Conservation (phyloP, 2,329 filamentous ascomycete species). For the Fusarium kyushuense region DNA sequence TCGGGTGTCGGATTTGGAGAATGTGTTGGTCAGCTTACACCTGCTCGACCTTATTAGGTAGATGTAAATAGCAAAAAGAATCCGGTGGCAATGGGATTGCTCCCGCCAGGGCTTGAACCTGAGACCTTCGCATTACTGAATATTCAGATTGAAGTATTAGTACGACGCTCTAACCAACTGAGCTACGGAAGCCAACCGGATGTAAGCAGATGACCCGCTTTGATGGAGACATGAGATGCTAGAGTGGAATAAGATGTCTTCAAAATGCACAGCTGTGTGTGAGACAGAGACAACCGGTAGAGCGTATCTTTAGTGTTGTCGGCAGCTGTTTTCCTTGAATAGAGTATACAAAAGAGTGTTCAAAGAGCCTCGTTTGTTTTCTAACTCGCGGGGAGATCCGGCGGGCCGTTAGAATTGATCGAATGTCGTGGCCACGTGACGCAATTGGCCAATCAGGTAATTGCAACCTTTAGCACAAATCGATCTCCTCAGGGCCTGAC, state of each 20-base stretch:
- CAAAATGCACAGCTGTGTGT: no score
- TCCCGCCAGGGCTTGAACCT: slow-evolving; percentile 1
- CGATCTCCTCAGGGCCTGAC: no score
- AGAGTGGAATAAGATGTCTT: not conserved
- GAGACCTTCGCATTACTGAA: slow-evolving; percentile 1
- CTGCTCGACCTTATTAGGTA: not conserved
- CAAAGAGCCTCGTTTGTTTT: no score
- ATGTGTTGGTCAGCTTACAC: slow-evolving; percentile 46
- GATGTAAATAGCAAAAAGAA: not conserved
- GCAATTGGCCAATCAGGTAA: no score
- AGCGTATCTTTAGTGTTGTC: no score
- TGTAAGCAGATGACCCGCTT: not conserved
- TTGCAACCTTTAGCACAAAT: no score
- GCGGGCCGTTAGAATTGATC: no score
- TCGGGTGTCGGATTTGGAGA: slow-evolving; percentile 58
- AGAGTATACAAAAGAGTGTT: no score
- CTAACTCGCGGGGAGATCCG: no score
- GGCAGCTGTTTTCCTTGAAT: no score
- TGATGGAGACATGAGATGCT: not conserved
- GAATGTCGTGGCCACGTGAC: no score
- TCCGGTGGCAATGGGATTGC: not conserved
- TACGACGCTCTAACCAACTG: slow-evolving; percentile 2
- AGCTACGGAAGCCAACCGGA: slow-evolving; percentile 1
- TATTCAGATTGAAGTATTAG: slow-evolving; percentile 2
- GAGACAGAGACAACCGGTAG: no score